phyloP scores from a whole-genome alignment of 2,329 filamentous ascomycete genomes.

The Metarhizium anisopliae region DNA sequence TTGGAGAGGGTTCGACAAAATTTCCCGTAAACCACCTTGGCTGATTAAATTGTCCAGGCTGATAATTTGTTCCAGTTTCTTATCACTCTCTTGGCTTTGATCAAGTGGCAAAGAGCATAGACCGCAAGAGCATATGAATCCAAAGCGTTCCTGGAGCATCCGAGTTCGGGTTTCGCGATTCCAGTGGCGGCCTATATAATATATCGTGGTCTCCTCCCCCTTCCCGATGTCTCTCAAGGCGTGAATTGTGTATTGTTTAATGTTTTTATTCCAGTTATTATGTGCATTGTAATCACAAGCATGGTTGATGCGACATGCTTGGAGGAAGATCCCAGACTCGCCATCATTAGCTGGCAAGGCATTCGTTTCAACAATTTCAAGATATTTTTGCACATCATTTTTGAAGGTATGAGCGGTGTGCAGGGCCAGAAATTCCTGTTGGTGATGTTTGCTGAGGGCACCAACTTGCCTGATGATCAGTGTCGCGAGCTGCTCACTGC shows the following conservation, averaged over 20 bases:
- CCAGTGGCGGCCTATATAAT: neutral
- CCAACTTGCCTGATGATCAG: neutral
- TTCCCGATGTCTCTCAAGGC: neutral
- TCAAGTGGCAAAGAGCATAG: neutral
- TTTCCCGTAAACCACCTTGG: neutral
- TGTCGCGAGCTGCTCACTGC: neutral
- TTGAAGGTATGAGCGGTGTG: too few relatives aligned
- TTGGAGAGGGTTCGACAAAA: neutral
- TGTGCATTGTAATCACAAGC: neutral
- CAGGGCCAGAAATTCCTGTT: neutral
- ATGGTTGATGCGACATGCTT: neutral
- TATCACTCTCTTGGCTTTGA: neutral
- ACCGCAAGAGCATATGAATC: neutral
- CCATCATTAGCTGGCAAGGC: neutral
- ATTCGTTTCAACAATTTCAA: neutral
- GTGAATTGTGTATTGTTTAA: neutral
- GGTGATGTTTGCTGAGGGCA: neutral
- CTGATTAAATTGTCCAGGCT: neutral
- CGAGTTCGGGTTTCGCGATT: neutral
- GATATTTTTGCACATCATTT: fast-evolving
- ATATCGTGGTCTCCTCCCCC: neutral
- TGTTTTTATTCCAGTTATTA: neutral
- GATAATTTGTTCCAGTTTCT: neutral
- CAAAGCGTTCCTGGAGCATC: neutral
- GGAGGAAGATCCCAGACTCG: neutral